Evolutionary conservation across 495 filamentous ascomycete genomes (phyloP).

Genomic region (Neurospora sp.): DNA sequence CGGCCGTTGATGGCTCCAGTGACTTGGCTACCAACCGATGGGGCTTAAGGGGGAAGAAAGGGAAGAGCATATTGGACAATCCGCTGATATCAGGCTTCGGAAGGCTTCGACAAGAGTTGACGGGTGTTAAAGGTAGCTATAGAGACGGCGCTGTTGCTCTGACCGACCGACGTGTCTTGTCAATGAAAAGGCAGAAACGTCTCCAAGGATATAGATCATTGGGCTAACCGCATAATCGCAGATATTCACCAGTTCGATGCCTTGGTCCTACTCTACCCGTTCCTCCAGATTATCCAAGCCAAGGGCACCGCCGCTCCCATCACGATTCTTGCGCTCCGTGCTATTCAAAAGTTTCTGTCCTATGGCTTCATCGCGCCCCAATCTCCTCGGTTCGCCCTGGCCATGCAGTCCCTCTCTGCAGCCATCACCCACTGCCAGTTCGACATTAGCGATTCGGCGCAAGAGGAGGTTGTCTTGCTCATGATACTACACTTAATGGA

Average conservation of each 20-base stretch:
- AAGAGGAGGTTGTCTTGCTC: constrained; percentile 88
- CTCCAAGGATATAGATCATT: not conserved
- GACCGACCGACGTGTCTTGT: not conserved
- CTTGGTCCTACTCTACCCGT: constrained; percentile 82
- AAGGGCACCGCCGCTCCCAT: constrained; percentile 94
- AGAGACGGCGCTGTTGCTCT: not conserved
- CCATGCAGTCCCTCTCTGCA: constrained; percentile 89
- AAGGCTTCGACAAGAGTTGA: constrained; percentile 76
- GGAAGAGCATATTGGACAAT: constrained; percentile 97
- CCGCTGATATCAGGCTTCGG: constrained; percentile 94
- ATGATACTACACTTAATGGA: constrained; percentile 97
- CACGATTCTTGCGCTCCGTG: constrained; percentile 84
- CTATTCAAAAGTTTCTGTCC: constrained; percentile 95
- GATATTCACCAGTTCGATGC: constrained; percentile 88
- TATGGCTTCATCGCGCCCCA: constrained; percentile 80
- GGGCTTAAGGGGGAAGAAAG: constrained; percentile 92
- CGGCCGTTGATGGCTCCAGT: constrained; percentile 18
- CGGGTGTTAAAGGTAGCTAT: constrained; percentile 65
- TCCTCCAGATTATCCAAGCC: constrained; percentile 93
- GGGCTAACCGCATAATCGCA: constrained; percentile 21
- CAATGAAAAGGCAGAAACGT: not conserved
- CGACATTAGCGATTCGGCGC: constrained; percentile 87
- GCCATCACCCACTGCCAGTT: constrained; percentile 98
- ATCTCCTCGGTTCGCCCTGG: constrained; percentile 75
- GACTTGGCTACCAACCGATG: constrained; percentile 52